Percentiles rank a stretch among this genome's conserved stretches.
These are phyloP conservation scores for Penstemon eatonii DNA, from an alignment of 257 asterid genomes.

Conservation along the genomic window DNA sequence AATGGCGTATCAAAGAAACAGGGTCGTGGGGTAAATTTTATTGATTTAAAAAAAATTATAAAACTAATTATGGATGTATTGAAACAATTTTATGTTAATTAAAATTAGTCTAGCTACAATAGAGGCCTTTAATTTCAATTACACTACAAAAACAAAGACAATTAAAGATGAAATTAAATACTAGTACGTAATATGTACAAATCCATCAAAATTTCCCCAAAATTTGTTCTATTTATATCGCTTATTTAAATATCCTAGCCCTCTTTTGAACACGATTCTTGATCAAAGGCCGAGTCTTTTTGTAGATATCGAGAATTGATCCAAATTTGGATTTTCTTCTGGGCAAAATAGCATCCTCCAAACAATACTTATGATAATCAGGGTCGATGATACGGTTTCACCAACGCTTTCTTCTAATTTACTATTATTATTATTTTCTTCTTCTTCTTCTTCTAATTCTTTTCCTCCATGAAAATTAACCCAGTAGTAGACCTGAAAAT, in stretches of 20 bases:
- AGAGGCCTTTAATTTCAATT: too few species aligned
- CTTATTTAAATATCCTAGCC: neutral
- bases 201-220: neutral
- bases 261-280: conserved; percentile 22
- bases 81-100: too few species aligned
- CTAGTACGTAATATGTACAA: too few species aligned
- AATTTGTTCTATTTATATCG: too few species aligned
- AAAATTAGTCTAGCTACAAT: too few species aligned
- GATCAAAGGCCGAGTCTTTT: conserved; percentile 35
- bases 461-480: conserved; percentile 26
- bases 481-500: conserved; percentile 21
- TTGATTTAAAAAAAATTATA: too few species aligned
- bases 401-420: conserved; percentile 24
- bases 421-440: neutral
- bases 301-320: conserved; percentile 45
- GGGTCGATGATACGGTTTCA: conserved; percentile 25
- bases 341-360: conserved; percentile 38
- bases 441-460: neutral
- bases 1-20: too few species aligned
- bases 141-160: too few species aligned
- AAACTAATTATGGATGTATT: too few species aligned
- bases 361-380: neutral
- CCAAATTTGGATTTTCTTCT: conserved; percentile 38
- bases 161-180: too few species aligned
- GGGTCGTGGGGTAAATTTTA: too few species aligned